Evolutionary conservation across 1,284 basidiomycete genomes (phyloP).

Genomic region (Ceratobasidium sp.): DNA sequence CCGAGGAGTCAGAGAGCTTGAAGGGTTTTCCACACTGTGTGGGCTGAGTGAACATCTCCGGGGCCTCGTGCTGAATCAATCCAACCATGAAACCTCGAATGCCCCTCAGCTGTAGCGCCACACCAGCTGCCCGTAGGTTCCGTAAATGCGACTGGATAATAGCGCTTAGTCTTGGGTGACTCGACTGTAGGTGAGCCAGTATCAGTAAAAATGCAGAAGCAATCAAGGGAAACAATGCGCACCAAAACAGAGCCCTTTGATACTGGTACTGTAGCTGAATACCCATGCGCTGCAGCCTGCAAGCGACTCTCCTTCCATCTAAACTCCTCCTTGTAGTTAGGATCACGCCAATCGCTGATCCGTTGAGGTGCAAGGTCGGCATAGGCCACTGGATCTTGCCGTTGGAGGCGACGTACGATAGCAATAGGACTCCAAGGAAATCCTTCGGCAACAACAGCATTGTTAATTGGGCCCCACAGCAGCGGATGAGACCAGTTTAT

Average conservation of each 20-base stretch:
- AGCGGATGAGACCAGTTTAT: constrained; percentile 39
- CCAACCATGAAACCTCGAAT: neutral
- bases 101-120: neutral
- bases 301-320: constrained; percentile 21
- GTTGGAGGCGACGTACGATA: neutral
- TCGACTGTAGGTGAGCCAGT: neutral
- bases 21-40: neutral
- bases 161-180: neutral
- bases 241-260: neutral
- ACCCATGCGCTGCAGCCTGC: neutral
- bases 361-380: neutral
- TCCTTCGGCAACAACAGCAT: neutral
- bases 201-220: neutral
- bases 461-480: constrained; percentile 31
- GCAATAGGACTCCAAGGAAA: constrained; percentile 16
- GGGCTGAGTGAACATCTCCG: neutral
- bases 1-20: neutral
- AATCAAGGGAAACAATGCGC: neutral
- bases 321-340: neutral
- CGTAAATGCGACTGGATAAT: neutral
- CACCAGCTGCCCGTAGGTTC: neutral
- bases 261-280: neutral
- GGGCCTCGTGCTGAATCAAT: neutral
- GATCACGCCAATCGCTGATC: constrained; percentile 18
- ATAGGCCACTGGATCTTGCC: neutral